phyloP scores from a whole-genome alignment of 371 early-diverging fungal species.

The Mortierella sp. region DNA sequence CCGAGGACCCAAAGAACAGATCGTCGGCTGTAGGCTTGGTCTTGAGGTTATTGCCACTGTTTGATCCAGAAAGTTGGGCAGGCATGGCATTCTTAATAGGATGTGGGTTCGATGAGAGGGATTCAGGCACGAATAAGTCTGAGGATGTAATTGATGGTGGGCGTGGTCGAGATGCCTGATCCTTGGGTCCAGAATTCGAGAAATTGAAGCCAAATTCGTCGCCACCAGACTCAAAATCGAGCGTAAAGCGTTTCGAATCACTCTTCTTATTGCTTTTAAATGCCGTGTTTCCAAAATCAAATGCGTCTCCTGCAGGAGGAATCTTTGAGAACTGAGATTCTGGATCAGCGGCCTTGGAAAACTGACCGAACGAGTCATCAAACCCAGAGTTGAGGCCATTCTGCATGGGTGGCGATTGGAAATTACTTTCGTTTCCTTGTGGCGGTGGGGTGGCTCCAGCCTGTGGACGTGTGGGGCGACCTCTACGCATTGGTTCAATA shows the following conservation, averaged over 20 bases:
- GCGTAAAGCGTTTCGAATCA: conserved; percentile 29
- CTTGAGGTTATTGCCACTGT: neutral
- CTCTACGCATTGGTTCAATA: conserved; percentile 82
- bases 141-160: conserved; percentile 16
- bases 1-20: conserved; percentile 28
- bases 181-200: neutral
- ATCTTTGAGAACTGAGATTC: conserved; percentile 45
- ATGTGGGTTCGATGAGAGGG: neutral
- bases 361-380: conserved; percentile 55
- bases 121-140: conserved; percentile 13
- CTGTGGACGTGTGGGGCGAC: conserved; percentile 67
- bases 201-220: conserved; percentile 48
- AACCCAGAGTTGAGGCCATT: conserved; percentile 37
- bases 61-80: conserved; percentile 23
- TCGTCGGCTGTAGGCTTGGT: conserved; percentile 37
- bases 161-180: conserved; percentile 6
- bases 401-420: conserved; percentile 7
- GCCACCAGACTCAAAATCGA: conserved; percentile 20
- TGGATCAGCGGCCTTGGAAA: conserved; percentile 18
- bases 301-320: conserved; percentile 30
- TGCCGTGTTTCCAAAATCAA: conserved; percentile 33
- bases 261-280: conserved; percentile 8
- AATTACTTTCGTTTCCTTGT: neutral
- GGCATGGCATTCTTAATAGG: conserved; percentile 20
- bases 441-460: conserved; percentile 14